phyloP scores from a whole-genome alignment of 495 filamentous ascomycete species.

The Astrocystis sublimbata region DNA sequence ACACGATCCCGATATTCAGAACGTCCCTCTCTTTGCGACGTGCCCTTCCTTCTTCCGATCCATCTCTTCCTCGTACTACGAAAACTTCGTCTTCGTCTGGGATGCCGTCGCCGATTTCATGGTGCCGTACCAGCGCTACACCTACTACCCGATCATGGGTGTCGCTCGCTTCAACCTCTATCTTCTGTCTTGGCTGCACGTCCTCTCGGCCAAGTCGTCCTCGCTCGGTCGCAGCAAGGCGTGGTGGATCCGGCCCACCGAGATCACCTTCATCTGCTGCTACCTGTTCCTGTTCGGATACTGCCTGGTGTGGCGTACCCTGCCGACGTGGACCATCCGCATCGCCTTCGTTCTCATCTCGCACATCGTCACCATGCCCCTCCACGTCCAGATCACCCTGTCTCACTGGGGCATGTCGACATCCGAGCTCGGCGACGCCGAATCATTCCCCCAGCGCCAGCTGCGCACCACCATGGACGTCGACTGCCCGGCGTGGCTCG shows the following conservation, averaged over 20 bases:
- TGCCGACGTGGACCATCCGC: slow-evolving; percentile 46
- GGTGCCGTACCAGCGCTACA: slow-evolving; percentile 47
- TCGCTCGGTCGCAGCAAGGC: slow-evolving; percentile 39
- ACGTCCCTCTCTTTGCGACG: slow-evolving; percentile 52
- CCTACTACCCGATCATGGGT: slow-evolving; percentile 55
- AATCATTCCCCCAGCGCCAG: slow-evolving; percentile 52
- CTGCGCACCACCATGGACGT: slow-evolving; percentile 54
- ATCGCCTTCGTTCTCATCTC: slow-evolving; percentile 49
- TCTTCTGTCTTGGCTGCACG: slow-evolving; percentile 48
- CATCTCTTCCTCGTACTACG: slow-evolving; percentile 46
- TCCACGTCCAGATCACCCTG: slow-evolving; percentile 56
- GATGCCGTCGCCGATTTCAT: slow-evolving; percentile 43
- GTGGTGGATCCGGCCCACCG: slow-evolving; percentile 50
- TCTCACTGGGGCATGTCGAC: slow-evolving; percentile 55
- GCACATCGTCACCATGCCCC: slow-evolving; percentile 50
- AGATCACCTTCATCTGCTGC: slow-evolving; percentile 43
- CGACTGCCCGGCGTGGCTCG: slow-evolving; percentile 50
- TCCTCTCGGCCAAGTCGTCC: slow-evolving; percentile 35
- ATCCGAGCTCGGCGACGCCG: slow-evolving; percentile 45
- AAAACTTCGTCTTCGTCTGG: slow-evolving; percentile 47
- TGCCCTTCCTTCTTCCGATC: slow-evolving; percentile 48
- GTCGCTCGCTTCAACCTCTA: slow-evolving; percentile 55
- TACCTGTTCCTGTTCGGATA: slow-evolving; percentile 52
- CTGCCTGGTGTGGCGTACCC: slow-evolving; percentile 41
- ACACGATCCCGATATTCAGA: slow-evolving; percentile 55